A percentile compares a stretch with the other conserved stretches of the same genome.
phyloP scores from a whole-genome alignment of 1,284 basidiomycete species.

The Cutaneotrichosporon arboriforme region DNA sequence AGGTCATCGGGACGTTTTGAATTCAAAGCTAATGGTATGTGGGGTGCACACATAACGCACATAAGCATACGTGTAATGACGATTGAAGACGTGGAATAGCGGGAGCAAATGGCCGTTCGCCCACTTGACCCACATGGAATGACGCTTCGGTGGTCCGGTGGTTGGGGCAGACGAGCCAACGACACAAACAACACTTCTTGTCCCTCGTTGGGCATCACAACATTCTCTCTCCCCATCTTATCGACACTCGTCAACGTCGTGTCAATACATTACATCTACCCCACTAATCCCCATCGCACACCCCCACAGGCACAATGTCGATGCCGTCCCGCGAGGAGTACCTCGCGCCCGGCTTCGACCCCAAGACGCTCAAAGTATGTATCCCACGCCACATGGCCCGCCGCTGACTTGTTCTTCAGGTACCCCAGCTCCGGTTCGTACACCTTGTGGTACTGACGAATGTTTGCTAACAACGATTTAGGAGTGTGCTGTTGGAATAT shows the following conservation, averaged over 20 bases:
- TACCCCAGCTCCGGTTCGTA: slow-evolving; percentile 45
- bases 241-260: not conserved
- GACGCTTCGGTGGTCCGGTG: too few relatives aligned
- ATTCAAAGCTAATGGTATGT: not conserved
- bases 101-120: slow-evolving; percentile 1
- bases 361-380: slow-evolving; percentile 58
- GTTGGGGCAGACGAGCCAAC: too few relatives aligned
- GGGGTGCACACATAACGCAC: not conserved
- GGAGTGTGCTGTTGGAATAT: slow-evolving; percentile 55
- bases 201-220: too few relatives aligned
- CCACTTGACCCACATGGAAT: not conserved
- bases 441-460: not conserved
- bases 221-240: not conserved
- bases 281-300: not conserved
- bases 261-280: not conserved
- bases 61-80: too few relatives aligned
- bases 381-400: not conserved
- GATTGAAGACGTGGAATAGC: not conserved
- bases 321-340: slow-evolving; percentile 52
- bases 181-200: slow-evolving; percentile 12
- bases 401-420: slow-evolving; percentile 22
- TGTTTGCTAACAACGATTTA: slow-evolving; percentile 5
- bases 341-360: slow-evolving; percentile 77
- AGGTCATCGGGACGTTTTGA: not conserved
- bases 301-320: slow-evolving; percentile 25